A percentile compares a stretch with the other conserved stretches of the same genome.
Evolutionary conservation across 2,329 filamentous ascomycete species (phyloP).

Genomic region (Coniella lustricola): DNA sequence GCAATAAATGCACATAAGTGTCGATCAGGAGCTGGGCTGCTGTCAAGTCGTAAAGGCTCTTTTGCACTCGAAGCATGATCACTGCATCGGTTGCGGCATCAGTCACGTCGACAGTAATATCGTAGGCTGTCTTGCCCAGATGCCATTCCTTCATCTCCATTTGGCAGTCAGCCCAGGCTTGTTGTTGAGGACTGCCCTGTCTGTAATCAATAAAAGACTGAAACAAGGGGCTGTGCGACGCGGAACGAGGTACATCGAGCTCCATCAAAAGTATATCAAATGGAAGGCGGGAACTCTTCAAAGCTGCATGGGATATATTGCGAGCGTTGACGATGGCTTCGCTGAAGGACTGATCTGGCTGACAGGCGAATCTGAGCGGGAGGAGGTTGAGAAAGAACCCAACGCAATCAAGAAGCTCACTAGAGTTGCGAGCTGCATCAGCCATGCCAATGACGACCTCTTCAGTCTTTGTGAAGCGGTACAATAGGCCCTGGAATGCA

Average conservation of each 20-base stretch:
- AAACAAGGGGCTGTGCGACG: constrained; percentile 38
- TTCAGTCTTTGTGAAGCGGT: too few species aligned
- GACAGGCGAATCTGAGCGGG: background rate
- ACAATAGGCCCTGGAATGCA: constrained; percentile 30
- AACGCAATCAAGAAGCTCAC: constrained; percentile 16
- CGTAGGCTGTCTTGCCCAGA: constrained; percentile 5
- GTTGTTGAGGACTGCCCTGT: constrained; percentile 19
- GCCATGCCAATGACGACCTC: constrained; percentile 30
- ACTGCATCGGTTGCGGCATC: background rate
- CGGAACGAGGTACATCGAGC: constrained; percentile 32
- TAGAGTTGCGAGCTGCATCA: constrained; percentile 36
- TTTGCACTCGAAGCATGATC: background rate
- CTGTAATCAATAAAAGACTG: constrained; percentile 34
- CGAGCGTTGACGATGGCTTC: constrained; percentile 17
- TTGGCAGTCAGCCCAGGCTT: constrained; percentile 2
- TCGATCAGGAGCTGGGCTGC: background rate
- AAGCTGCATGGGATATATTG: constrained; percentile 27
- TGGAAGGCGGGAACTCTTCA: constrained; percentile 37
- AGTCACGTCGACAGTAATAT: background rate
- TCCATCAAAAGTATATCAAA: constrained; percentile 41
- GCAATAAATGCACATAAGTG: background rate
- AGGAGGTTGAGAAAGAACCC: background rate
- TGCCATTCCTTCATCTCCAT: constrained; percentile 18
- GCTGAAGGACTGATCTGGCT: background rate
- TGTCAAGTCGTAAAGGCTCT: background rate